These are phyloP conservation scores for Achaetomium macrosporum DNA, from an alignment of 2,329 filamentous ascomycete genomes.

Conservation along the genomic window DNA sequence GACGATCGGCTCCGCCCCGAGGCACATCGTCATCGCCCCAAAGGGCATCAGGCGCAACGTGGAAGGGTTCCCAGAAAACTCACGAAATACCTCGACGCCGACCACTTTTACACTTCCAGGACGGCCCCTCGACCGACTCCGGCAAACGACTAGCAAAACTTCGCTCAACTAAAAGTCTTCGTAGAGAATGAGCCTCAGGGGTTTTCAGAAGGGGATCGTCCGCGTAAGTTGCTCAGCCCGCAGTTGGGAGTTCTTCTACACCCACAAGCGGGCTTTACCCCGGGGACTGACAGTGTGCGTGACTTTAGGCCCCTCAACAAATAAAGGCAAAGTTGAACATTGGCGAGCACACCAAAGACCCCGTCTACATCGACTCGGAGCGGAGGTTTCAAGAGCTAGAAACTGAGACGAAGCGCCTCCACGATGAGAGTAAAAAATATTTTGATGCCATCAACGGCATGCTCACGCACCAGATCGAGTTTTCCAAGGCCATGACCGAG, in stretches of 20 bases:
- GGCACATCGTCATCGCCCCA: constrained; percentile 21
- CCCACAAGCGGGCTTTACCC: not conserved
- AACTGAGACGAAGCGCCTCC: constrained; percentile 89
- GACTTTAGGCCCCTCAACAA: constrained; percentile 71
- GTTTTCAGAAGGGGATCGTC: constrained; percentile 82
- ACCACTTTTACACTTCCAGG: not conserved
- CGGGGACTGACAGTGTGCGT: constrained; percentile 24
- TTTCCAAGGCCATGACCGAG: constrained; percentile 91
- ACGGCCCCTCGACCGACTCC: not conserved
- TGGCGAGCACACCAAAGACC: constrained; percentile 90
- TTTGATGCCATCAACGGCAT: constrained; percentile 98
- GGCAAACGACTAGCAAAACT: not conserved
- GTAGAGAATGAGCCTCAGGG: constrained; percentile 84
- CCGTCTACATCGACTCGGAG: constrained; percentile 91
- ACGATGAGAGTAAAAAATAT: constrained; percentile 96
- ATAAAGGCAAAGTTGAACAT: constrained; percentile 92
- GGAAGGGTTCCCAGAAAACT: constrained; percentile 1
- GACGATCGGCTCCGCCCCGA: constrained; percentile 20
- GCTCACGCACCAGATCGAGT: constrained; percentile 95
- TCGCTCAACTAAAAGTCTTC: not conserved
- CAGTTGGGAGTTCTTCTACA: constrained; percentile 7
- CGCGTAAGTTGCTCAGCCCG: constrained; percentile 54
- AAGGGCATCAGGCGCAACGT: constrained; percentile 12
- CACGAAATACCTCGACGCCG: not conserved
- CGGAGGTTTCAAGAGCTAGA: constrained; percentile 91